A percentile compares a stretch with the other conserved stretches of the same genome.
These are phyloP conservation scores for Forsythia viridissima DNA, from an alignment of 257 asterid genomes.

Conservation along the genomic window DNA sequence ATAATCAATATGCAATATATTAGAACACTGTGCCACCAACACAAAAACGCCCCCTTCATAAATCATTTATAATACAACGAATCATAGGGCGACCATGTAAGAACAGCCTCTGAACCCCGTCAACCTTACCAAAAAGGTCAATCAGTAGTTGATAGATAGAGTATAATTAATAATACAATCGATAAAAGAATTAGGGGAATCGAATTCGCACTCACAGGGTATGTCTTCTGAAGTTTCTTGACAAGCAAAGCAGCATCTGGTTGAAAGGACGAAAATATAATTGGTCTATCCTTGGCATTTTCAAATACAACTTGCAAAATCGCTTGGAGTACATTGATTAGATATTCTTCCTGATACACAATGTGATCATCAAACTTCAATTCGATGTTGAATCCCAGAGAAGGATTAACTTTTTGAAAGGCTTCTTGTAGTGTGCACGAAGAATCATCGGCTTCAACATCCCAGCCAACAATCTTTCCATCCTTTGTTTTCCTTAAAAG, in stretches of 20 bases:
- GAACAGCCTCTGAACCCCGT: no score
- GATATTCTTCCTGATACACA: constrained; percentile 57
- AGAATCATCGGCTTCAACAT: constrained; percentile 71
- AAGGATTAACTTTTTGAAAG: constrained; percentile 66
- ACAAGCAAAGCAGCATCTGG: constrained; percentile 81
- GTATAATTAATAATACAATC: no score
- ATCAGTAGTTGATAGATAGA: no score
- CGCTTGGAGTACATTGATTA: constrained; percentile 41
- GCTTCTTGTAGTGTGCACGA: constrained; percentile 84
- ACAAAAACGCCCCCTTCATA: no score
- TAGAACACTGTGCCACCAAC: no score
- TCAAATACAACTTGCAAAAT: constrained; percentile 58
- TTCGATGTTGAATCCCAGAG: constrained; percentile 85
- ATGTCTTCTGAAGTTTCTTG: constrained; percentile 60
- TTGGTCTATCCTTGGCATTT: constrained; percentile 66
- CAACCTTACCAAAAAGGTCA: no score
- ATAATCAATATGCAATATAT: no score
- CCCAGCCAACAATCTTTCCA: constrained; percentile 73
- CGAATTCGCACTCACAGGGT: constrained; percentile 53
- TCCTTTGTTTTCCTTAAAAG: constrained; percentile 76
- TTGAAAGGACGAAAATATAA: constrained; percentile 78
- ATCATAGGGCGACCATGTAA: no score
- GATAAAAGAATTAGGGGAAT: no score
- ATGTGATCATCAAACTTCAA: constrained; percentile 75
- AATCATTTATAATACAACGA: no score